Evolutionary conservation across 176 grass and related monocot species (phyloP).

Genomic region (Raddia distichophylla): DNA sequence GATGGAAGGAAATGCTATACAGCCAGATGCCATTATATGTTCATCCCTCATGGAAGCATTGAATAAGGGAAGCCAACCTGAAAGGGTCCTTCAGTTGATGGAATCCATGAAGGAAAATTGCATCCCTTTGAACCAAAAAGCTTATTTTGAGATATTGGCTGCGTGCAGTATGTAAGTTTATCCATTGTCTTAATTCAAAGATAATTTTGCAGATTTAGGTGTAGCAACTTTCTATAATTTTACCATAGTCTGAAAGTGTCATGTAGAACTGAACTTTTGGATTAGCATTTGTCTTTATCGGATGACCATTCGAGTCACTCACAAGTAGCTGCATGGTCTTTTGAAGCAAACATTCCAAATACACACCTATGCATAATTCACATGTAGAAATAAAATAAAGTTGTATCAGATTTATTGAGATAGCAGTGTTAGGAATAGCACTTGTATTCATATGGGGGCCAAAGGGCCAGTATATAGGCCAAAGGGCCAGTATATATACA

Average conservation of each 20-base stretch:
- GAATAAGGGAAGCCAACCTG: constrained; percentile 71
- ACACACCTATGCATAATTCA: too few species aligned
- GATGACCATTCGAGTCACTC: too few species aligned
- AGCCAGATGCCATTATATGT: constrained; percentile 75
- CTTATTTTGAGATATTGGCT: constrained; percentile 79
- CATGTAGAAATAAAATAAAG: not conserved
- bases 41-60: constrained; percentile 81
- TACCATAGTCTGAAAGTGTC: not conserved
- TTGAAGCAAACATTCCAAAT: too few species aligned
- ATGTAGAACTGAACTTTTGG: constrained; percentile 9
- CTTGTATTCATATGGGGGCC: too few species aligned
- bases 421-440: too few species aligned
- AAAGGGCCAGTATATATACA: too few species aligned
- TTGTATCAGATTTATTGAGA: not conserved
- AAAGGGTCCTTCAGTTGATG: constrained; percentile 72
- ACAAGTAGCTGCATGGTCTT: too few species aligned
- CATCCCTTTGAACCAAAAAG: constrained; percentile 77
- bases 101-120: constrained; percentile 73
- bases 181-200: constrained; percentile 31
- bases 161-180: constrained; percentile 83
- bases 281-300: not conserved
- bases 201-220: constrained; percentile 27
- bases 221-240: not conserved
- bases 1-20: constrained; percentile 67
- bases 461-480: too few species aligned